A percentile compares a stretch with the other conserved stretches of the same genome.
These are phyloP conservation scores for Yamadazyma insecticola DNA, from an alignment of 805 yeast species.

Conservation along the genomic window DNA sequence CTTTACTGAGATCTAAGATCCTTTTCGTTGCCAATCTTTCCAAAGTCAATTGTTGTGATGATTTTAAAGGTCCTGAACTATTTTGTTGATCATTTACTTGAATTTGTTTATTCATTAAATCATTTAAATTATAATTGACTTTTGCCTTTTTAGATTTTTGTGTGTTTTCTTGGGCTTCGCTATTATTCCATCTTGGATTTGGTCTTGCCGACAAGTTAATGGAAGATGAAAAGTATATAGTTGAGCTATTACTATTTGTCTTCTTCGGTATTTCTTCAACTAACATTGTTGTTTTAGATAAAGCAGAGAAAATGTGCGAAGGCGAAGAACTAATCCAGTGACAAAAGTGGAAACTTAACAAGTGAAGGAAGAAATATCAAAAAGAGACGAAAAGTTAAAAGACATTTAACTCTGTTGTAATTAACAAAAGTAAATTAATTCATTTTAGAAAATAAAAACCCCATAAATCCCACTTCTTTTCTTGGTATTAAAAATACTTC, in stretches of 20 bases:
- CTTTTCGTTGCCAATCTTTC: slow-evolving; percentile 36
- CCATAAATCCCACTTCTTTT: neutral
- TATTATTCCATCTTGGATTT: slow-evolving; percentile 1
- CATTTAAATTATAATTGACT: slow-evolving; percentile 41
- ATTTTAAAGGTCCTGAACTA: slow-evolving; percentile 33
- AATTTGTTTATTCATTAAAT: slow-evolving; percentile 39
- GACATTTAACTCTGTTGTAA: too few relatives aligned
- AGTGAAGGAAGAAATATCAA: too few relatives aligned
- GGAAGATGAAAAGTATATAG: slow-evolving; percentile 38
- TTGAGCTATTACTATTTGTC: slow-evolving; percentile 25
- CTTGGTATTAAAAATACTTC: neutral
- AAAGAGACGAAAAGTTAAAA: too few relatives aligned
- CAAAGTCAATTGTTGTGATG: slow-evolving; percentile 38
- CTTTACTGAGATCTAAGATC: slow-evolving; percentile 30
- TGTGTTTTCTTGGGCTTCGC: slow-evolving; percentile 15
- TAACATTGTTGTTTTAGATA: too few relatives aligned
- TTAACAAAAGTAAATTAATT: neutral
- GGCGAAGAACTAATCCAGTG: too few relatives aligned
- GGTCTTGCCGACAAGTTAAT: slow-evolving; percentile 40
- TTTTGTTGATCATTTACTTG: slow-evolving; percentile 24
- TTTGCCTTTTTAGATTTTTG: slow-evolving; percentile 34
- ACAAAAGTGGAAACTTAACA: too few relatives aligned
- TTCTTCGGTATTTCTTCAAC: slow-evolving; percentile 40
- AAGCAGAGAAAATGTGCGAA: too few relatives aligned
- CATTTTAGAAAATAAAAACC: neutral